Percentiles rank a stretch among this genome's conserved stretches.
Evolutionary conservation across 257 asterid genomes (phyloP).

Genomic region (Solanum sitiens): DNA sequence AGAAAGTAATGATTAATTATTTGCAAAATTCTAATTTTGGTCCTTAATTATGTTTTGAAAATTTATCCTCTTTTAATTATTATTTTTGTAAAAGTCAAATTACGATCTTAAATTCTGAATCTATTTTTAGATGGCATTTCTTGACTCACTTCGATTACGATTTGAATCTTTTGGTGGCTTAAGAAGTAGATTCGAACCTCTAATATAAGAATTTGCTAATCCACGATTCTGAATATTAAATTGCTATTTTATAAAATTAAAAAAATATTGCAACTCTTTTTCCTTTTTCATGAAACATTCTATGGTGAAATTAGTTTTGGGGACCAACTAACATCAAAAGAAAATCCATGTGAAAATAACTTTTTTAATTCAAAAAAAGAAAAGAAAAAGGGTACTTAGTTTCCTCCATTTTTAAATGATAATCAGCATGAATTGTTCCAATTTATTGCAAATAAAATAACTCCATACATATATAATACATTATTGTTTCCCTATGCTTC

Average conservation of each 20-base stretch:
- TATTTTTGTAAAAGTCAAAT: neutral
- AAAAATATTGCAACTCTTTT: neutral
- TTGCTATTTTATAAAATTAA: no score
- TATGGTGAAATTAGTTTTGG: neutral
- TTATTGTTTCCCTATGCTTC: neutral
- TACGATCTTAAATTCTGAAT: neutral
- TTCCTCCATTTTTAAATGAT: neutral
- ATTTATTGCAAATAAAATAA: neutral
- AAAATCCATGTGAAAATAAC: neutral
- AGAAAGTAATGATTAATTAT: neutral
- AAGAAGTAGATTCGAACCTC: neutral
- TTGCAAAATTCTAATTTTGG: neutral
- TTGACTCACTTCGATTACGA: rapidly evolving
- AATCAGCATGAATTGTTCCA: neutral
- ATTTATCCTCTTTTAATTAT: neutral
- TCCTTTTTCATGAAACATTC: neutral
- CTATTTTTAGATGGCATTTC: no score
- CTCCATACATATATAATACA: neutral
- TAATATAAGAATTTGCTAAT: no score
- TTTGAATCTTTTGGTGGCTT: neutral
- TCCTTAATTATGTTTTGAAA: neutral
- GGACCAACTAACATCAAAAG: neutral
- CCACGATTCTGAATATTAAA: no score
- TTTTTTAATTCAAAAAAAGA: no score
- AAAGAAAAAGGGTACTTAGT: neutral